Conservation (phyloP, 805 yeast genomes). For the Myxozyma sirexii region DNA sequence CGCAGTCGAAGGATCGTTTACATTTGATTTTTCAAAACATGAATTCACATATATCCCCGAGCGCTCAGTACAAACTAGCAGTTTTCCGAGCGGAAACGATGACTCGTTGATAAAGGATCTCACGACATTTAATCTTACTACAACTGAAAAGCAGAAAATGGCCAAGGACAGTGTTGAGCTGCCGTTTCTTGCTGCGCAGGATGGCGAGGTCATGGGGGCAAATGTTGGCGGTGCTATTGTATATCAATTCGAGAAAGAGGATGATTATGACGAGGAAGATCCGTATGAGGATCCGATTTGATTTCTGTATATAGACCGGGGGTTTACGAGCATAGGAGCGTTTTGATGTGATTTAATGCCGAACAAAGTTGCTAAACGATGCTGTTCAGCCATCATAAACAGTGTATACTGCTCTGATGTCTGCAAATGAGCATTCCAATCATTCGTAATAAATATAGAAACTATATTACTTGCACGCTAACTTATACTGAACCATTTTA, state of each 20-base stretch:
- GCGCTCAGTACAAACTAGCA: slow-evolving; percentile 37
- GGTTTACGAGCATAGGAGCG: too few species aligned
- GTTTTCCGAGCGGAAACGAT: slow-evolving; percentile 43
- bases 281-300: slow-evolving; percentile 95
- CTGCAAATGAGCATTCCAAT: too few species aligned
- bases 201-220: slow-evolving; percentile 54
- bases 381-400: too few species aligned
- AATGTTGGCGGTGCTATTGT: slow-evolving; percentile 85
- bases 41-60: slow-evolving; percentile 46
- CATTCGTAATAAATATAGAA: neutral
- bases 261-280: slow-evolving; percentile 97
- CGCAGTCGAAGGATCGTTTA: slow-evolving; percentile 58
- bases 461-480: too few species aligned
- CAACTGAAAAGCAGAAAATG: slow-evolving; percentile 70
- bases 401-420: too few species aligned
- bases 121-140: slow-evolving; percentile 84
- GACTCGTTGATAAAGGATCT: slow-evolving; percentile 65
- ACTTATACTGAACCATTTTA: too few species aligned
- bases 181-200: slow-evolving; percentile 90
- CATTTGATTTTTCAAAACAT: slow-evolving; percentile 53
- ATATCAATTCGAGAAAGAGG: slow-evolving; percentile 93
- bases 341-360: too few species aligned
- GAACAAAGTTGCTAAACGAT: too few species aligned
- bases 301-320: slow-evolving; percentile 9
- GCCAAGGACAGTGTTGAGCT: slow-evolving; percentile 85